phyloP scores from a whole-genome alignment of 352 stramenopile genomes.

The Phytophthora kernoviae region DNA sequence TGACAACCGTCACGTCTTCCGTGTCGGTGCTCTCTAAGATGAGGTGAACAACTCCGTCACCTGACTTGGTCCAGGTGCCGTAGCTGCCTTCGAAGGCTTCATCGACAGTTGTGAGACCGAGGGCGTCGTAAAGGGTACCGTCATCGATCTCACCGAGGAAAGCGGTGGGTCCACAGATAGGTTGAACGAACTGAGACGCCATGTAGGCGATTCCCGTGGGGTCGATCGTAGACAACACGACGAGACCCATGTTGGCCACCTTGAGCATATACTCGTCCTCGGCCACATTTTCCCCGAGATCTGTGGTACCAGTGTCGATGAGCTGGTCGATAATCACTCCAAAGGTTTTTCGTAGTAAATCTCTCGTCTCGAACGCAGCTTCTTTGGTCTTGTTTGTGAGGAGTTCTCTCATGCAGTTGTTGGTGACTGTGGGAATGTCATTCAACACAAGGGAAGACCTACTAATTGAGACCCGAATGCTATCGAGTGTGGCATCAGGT shows the following conservation, averaged over 20 bases:
- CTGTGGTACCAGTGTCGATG: conserved; percentile 31
- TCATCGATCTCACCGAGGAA: conserved; percentile 52
- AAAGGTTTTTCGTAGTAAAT: conserved; percentile 34
- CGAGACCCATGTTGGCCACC: conserved; percentile 34
- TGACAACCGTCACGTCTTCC: conserved; percentile 35
- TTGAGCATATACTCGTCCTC: conserved; percentile 40
- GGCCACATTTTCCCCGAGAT: conserved; percentile 22
- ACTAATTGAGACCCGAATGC: conserved; percentile 31
- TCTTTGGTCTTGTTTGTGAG: conserved; percentile 12
- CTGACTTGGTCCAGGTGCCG: conserved; percentile 28
- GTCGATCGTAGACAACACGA: conserved; percentile 37
- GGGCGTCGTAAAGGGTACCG: conserved; percentile 39
- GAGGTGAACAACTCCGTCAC: conserved; percentile 31
- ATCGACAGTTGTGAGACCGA: conserved; percentile 27
- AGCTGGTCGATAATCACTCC: conserved; percentile 34
- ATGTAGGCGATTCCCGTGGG: conserved; percentile 49
- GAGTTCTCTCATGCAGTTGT: conserved; percentile 32
- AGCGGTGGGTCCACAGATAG: conserved; percentile 47
- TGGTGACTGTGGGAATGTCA: conserved; percentile 37
- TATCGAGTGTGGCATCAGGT: neutral
- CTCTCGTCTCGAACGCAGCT: conserved; percentile 25
- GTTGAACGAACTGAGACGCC: conserved; percentile 55
- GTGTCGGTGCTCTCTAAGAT: conserved; percentile 41
- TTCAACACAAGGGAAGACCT: conserved; percentile 34
- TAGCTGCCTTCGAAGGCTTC: conserved; percentile 47